phyloP scores from a whole-genome alignment of 805 yeast species.

The Wickerhamomyces silvicola region DNA sequence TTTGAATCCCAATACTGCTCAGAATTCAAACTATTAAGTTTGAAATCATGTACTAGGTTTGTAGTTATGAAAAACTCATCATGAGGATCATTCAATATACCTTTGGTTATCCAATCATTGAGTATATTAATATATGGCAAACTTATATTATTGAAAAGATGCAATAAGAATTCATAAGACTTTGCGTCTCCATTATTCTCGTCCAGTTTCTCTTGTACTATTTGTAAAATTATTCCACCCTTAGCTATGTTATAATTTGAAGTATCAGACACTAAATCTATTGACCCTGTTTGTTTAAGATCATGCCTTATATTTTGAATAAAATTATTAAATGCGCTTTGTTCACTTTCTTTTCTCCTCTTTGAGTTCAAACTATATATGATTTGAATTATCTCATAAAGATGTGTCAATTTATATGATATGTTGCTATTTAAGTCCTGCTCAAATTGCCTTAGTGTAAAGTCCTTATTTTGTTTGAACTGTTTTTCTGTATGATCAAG shows the following conservation, averaged over 20 bases:
- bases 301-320: slow-evolving; percentile 35
- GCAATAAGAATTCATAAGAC: slow-evolving; percentile 44
- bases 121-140: slow-evolving; percentile 59
- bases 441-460: slow-evolving; percentile 56
- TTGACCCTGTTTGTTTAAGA: slow-evolving; percentile 33
- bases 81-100: slow-evolving; percentile 69
- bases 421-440: slow-evolving; percentile 36
- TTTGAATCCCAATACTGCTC: slow-evolving; percentile 72
- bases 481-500: slow-evolving; percentile 44
- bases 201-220: slow-evolving; percentile 53
- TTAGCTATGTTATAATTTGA: slow-evolving; percentile 50
- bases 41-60: slow-evolving; percentile 19
- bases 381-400: slow-evolving; percentile 49
- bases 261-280: slow-evolving; percentile 48
- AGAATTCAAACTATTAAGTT: slow-evolving; percentile 28
- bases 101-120: slow-evolving; percentile 73
- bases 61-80: slow-evolving; percentile 73
- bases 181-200: slow-evolving; percentile 59
- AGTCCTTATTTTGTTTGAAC: slow-evolving; percentile 40
- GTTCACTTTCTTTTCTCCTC: slow-evolving; percentile 26
- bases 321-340: slow-evolving; percentile 35
- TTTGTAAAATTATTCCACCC: slow-evolving; percentile 69
- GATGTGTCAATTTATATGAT: slow-evolving; percentile 39
- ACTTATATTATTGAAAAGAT: slow-evolving; percentile 54
- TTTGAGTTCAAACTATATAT: slow-evolving; percentile 43